phyloP scores from a whole-genome alignment of 179 eudicot species.

The Camellia oleifera region DNA sequence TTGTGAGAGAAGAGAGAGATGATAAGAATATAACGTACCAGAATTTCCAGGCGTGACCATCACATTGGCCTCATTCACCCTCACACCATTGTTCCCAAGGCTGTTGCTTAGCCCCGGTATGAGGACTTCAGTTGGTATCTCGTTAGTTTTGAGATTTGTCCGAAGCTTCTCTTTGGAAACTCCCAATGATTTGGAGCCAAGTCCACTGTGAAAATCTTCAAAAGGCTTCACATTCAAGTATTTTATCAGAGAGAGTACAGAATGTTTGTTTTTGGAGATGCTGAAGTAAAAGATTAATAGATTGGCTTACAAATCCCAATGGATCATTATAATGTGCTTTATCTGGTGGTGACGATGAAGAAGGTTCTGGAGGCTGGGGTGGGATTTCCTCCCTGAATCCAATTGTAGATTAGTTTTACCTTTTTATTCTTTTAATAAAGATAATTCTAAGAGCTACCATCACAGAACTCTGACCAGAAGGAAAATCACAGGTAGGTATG shows the following conservation, averaged over 20 bases:
- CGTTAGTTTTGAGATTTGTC: constrained; percentile 21
- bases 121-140: constrained; percentile 29
- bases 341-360: constrained; percentile 52
- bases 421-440: not conserved
- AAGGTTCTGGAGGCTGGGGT: constrained; percentile 54
- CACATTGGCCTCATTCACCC: constrained; percentile 29
- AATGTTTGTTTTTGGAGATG: not conserved
- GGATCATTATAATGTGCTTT: constrained; percentile 41
- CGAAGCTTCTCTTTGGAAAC: constrained; percentile 40
- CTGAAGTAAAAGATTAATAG: constrained; percentile 9
- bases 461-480: constrained; percentile 56
- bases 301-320: constrained; percentile 43
- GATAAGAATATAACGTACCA: constrained; percentile 29
- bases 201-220: constrained; percentile 50
- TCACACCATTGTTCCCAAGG: constrained; percentile 23
- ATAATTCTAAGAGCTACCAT: not conserved
- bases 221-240: constrained; percentile 41
- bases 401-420: too few relatives aligned
- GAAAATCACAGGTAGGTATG: constrained; percentile 54
- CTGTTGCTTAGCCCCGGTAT: constrained; percentile 31
- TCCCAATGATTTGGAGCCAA: constrained; percentile 31
- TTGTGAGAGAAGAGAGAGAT: not conserved
- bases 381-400: constrained; percentile 48
- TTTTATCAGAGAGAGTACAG: constrained; percentile 6
- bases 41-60: constrained; percentile 54